Evolutionary conservation across 139 green algal species (phyloP).

Genomic region (Closterium sp.): DNA sequence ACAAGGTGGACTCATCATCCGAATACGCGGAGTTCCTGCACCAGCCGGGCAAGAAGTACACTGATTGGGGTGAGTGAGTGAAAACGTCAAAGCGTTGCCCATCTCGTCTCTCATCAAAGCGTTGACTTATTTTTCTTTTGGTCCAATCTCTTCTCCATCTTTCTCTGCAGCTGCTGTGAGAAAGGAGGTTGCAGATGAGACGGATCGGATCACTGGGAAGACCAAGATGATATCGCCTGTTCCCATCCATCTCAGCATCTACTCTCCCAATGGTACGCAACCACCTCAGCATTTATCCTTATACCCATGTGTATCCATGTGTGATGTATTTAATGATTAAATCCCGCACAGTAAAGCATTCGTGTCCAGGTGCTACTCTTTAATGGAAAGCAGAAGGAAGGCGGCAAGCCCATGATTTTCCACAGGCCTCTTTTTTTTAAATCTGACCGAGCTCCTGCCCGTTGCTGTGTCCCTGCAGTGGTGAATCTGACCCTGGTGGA

Average conservation of each 20-base stretch:
- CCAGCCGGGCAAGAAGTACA: slow-evolving; percentile 69
- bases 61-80: slow-evolving; percentile 73
- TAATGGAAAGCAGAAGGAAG: neutral
- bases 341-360: neutral
- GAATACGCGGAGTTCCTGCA: slow-evolving; percentile 94
- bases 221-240: slow-evolving; percentile 82
- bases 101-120: neutral
- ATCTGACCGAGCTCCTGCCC: neutral
- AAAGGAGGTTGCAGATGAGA: slow-evolving; percentile 91
- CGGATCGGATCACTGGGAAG: slow-evolving; percentile 71
- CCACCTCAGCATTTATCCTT: neutral
- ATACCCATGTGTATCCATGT: neutral
- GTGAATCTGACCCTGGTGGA: slow-evolving; percentile 94
- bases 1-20: slow-evolving; percentile 64
- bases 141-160: neutral
- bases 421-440: neutral
- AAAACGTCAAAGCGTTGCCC: too few species aligned
- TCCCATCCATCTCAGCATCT: slow-evolving; percentile 91
- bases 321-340: too few species aligned
- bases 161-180: slow-evolving; percentile 70
- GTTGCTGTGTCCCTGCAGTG: slow-evolving; percentile 22
- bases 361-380: neutral
- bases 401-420: neutral
- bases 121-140: neutral
- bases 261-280: slow-evolving; percentile 66